Percentiles rank a stretch among this genome's conserved stretches.
phyloP scores from a whole-genome alignment of 2,329 filamentous ascomycete species.

The Ophiostoma quercus region DNA sequence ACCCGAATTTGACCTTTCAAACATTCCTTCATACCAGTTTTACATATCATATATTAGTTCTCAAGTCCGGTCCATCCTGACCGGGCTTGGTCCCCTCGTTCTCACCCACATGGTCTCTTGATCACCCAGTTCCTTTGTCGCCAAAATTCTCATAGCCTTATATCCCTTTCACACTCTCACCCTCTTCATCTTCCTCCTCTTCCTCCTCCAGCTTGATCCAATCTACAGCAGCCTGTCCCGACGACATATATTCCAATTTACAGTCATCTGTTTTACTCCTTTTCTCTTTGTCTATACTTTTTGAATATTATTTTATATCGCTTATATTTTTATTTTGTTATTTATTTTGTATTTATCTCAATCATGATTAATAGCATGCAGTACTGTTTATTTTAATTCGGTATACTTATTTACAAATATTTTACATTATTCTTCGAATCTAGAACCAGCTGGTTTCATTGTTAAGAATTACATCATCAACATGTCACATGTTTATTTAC shows the following conservation, averaged over 20 bases:
- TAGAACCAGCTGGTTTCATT: too few relatives aligned
- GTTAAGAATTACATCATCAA: too few relatives aligned
- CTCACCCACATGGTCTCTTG: neutral
- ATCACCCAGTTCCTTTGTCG: conserved; percentile 7
- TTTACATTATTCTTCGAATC: too few relatives aligned
- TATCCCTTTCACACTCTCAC: neutral
- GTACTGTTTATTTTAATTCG: neutral
- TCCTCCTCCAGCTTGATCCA: neutral
- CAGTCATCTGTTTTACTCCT: neutral
- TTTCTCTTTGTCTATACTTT: conserved; percentile 10
- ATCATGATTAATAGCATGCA: neutral
- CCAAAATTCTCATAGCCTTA: neutral
- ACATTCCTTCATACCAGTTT: neutral
- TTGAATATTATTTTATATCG: conserved; percentile 8
- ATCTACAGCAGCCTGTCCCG: conserved; percentile 15
- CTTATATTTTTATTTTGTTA: neutral
- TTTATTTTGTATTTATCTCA: neutral
- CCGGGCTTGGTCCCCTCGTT: neutral
- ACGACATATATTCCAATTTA: conserved; percentile 14
- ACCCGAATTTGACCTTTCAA: neutral
- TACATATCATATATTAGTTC: neutral
- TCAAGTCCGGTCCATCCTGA: neutral
- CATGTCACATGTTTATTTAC: too few relatives aligned
- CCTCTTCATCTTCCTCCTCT: conserved; percentile 1
- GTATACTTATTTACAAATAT: neutral